Evolutionary conservation across 1,139 yeast species (phyloP), one percentile per base, ranked within the genome.

Genomic region (Hemisphaericaspora lyxosophila): DNA sequence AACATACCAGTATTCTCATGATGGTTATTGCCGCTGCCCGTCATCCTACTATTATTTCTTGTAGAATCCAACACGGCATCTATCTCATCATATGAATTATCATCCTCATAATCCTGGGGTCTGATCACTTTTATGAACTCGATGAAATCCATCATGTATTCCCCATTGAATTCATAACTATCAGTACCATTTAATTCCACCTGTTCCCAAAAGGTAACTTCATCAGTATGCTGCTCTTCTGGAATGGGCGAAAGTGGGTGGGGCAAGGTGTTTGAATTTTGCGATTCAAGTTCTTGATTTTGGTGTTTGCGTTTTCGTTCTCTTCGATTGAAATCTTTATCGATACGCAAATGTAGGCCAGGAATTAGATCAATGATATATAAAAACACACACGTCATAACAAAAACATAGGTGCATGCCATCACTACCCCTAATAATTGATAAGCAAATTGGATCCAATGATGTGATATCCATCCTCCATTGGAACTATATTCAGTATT

Each of bases 121-220:
- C 62, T 56, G 7, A 73, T 49, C 2, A 64, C 64, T 42, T 70
- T 63, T 33, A 71, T 64, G 45, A 70, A 73, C 47, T 74, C 79
- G 57, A 70, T 63, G 43, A 60, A 73, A 51, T 74, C 77, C 62
- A 60, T 62, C 40, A 70, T 65, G 42, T 61, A 64, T 50, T 78
- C 83, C n/a, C 79, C 78, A 46, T 65, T 63, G 40, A 75, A 75
- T 50, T 76, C 81, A 38, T 68, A 67, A 25, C 62, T 48, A 49
- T 78, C 83, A 2, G 75, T 54, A 2, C 83, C 83, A 22, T 61
- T 47, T n/a, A 71, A 41, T 50, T 78, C 82, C 3, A 57, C 59
- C 30, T 51, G 49, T 45, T 67, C 74, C 38, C 49, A 48, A 26
- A 46, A 49, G 19, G 44, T 41, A 2, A 44, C 35, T 18, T 50